Conservation (phyloP, 2,329 filamentous ascomycete genomes). For the Ascochyta fabae region DNA sequence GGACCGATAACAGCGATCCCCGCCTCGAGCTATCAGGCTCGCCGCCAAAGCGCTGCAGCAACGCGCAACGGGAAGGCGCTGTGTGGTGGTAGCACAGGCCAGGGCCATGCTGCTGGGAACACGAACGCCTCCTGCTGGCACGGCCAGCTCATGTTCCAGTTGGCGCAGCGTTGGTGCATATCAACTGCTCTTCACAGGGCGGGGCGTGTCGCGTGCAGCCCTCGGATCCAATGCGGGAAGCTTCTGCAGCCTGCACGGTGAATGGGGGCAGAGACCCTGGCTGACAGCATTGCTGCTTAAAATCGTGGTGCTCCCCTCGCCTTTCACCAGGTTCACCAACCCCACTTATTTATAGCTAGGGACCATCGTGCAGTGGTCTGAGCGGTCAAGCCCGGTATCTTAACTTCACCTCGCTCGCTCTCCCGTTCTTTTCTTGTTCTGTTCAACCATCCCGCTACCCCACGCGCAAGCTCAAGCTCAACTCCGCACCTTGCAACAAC, state of each 20-base stretch:
- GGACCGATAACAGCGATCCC: conserved; percentile 8
- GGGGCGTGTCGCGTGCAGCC: conserved; percentile 41
- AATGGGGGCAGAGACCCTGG: conserved; percentile 15
- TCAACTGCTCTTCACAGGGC: conserved; percentile 19
- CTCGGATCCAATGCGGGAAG: conserved; percentile 12
- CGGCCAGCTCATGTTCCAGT: conserved; percentile 11
- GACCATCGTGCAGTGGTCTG: conserved; percentile 13
- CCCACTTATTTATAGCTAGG: conserved; percentile 15
- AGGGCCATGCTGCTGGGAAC: not conserved
- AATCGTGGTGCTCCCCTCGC: conserved; percentile 1
- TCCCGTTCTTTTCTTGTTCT: conserved; percentile 1
- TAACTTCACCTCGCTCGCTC: conserved; percentile 15
- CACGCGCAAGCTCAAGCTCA: conserved; percentile 7
- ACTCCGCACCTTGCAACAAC: conserved; percentile 7
- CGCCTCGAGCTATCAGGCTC: conserved; percentile 7
- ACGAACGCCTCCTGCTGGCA: not conserved
- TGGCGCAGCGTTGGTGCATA: conserved; percentile 12
- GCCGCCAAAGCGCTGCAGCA: conserved; percentile 7
- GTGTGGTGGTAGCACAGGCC: not conserved
- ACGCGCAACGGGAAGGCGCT: conserved; percentile 10
- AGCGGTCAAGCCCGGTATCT: conserved; percentile 11
- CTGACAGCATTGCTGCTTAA: conserved; percentile 4
- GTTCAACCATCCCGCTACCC: conserved; percentile 6
- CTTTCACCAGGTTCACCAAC: conserved; percentile 7
- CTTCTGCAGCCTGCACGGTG: conserved; percentile 21